Conservation (phyloP, 305 asterid genomes). For the Striga hermonthica region DNA sequence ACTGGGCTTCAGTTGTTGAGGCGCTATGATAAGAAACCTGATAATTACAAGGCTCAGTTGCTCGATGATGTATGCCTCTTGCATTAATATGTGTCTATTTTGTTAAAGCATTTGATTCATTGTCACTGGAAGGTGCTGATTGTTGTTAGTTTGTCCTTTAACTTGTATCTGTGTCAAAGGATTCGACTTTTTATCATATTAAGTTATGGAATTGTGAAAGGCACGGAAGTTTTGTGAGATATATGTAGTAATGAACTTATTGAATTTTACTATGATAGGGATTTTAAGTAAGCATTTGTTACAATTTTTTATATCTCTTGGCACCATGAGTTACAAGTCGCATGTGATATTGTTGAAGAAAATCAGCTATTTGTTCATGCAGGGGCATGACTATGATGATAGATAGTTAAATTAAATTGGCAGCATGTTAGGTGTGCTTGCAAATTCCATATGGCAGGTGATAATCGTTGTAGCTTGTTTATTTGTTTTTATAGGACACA, state of each 20-base stretch:
- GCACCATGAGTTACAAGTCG: slow-evolving; percentile 12
- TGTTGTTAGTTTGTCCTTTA: not conserved
- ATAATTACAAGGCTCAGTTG: slow-evolving; percentile 70
- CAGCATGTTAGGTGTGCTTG: slow-evolving; percentile 28
- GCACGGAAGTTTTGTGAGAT: not conserved
- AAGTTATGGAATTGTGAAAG: not conserved
- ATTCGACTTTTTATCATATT: not conserved
- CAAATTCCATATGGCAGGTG: slow-evolving; percentile 7
- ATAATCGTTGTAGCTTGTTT: slow-evolving; percentile 8
- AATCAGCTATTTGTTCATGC: not conserved
- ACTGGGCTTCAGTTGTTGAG: slow-evolving; percentile 86
- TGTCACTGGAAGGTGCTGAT: slow-evolving; percentile 20
- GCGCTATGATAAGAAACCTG: slow-evolving; percentile 85
- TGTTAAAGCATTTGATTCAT: not conserved
- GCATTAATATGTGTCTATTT: slow-evolving; percentile 20
- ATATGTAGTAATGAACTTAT: slow-evolving; percentile 5
- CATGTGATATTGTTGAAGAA: slow-evolving; percentile 1
- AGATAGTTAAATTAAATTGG: slow-evolving; percentile 24
- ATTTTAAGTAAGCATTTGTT: too few species aligned
- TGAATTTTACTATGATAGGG: too few species aligned
- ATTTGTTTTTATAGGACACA: slow-evolving; percentile 1
- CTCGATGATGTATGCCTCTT: slow-evolving; percentile 62
- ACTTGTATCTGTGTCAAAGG: not conserved
- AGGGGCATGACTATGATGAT: not conserved
- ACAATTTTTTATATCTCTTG: too few species aligned